These are phyloP conservation scores for Sordariomycetes sp. DNA, from an alignment of 2,329 filamentous ascomycete species.

Conservation along the genomic window DNA sequence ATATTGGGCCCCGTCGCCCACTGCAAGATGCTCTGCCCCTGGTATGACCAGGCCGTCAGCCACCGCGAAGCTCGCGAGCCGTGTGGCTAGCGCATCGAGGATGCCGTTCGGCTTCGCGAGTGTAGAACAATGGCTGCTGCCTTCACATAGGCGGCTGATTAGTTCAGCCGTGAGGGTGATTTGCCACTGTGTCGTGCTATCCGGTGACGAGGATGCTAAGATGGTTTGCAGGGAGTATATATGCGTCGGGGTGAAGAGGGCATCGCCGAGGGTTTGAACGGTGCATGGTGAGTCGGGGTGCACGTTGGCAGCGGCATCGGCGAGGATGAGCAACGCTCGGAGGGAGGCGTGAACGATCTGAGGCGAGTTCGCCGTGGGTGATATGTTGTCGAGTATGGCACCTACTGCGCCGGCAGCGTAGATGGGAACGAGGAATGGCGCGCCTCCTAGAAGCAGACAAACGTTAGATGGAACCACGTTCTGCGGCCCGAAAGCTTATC, in stretches of 20 bases:
- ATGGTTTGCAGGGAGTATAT: constrained; percentile 53
- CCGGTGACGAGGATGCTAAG: constrained; percentile 42
- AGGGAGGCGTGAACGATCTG: constrained; percentile 62
- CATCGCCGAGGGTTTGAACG: constrained; percentile 38
- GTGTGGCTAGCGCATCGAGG: constrained; percentile 64
- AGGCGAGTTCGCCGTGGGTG: constrained; percentile 47
- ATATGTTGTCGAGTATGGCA: constrained; percentile 57
- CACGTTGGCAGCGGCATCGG: constrained; percentile 47
- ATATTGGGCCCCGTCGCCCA: constrained; percentile 26
- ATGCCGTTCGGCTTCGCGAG: constrained; percentile 55
- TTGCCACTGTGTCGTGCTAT: constrained; percentile 43
- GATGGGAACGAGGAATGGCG: constrained; percentile 64
- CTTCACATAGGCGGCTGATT: constrained; percentile 47
- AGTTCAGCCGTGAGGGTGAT: constrained; percentile 45
- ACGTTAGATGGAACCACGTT: background rate
- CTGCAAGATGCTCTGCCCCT: constrained; percentile 39
- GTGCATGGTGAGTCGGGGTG: constrained; percentile 10
- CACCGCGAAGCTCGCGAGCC: constrained; percentile 58
- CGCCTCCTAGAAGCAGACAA: constrained; percentile 40
- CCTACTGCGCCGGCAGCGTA: constrained; percentile 54
- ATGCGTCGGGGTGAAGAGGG: constrained; percentile 49
- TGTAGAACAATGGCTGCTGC: constrained; percentile 56
- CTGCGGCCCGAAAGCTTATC: background rate
- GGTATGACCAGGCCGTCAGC: constrained; percentile 56
- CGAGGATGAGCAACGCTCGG: constrained; percentile 58